Base-by-base conservation (phyloP, 495 filamentous ascomycete species). In the Aspergillus diversus region DNA sequence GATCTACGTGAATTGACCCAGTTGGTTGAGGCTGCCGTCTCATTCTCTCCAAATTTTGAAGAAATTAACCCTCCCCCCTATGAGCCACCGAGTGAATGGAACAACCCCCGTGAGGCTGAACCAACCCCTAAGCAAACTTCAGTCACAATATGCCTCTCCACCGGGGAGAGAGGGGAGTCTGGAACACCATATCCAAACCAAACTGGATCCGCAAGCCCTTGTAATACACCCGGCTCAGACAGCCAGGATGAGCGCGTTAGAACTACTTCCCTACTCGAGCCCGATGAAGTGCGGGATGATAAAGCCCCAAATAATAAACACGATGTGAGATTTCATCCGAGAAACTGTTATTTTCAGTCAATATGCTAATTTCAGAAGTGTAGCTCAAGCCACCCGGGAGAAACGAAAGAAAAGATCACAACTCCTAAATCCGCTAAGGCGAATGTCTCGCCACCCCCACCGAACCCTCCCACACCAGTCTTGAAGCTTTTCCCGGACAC, bases 401-500 rank as follows among this genome's bases (percentile, higher is more conserved):
- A 57, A 37, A 5, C 31, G 1, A 57, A 55, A 43, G 37, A 42
- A 17, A 60, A 27, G 32, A 8, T 12, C 32, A 31, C 54, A 52
- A 2, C 50, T 16, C 5, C 53, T 39, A 57, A 35, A 15, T 31
- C 27, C 12, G 7, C 60, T 6, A n/a, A 50, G 39, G 11, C 64
- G 61, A 35, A 31, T 54, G 42, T 33, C 62, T 54, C 65, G 57
- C 51, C 68, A 53, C 47, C 47, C 56, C 3, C 43, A 39, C 48
- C 59, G 32, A 39, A 62, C 57, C 54, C 64, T 17, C 39, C 69
- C 1, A 62, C 70, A n/a, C 72, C 63, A 3, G 58, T 72, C 0
- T 58, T 80, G 57, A 80, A 78, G 47, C 69, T 80, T 13, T 80
- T 80, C 58, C 77, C 77, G 33, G 70, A 76, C 56, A 67, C 76